Evolutionary conservation across 768 basidiomycete species (phyloP).

Genomic region (Tricholoma sp.): DNA sequence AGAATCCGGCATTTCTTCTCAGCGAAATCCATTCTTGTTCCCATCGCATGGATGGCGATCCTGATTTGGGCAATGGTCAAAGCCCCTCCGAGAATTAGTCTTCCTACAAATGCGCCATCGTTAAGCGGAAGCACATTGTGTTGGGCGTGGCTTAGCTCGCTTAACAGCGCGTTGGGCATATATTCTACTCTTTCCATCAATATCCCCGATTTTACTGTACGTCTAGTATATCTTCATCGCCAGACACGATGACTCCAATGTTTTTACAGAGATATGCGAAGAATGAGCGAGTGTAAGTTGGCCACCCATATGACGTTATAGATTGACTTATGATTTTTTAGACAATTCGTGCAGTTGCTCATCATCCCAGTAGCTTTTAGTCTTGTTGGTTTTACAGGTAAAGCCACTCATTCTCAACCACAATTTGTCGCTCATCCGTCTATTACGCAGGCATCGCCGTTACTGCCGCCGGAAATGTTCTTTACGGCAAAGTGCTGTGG

Average conservation of each 20-base stretch:
- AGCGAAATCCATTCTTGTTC: slow-evolving; percentile 61
- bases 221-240: slow-evolving; percentile 2
- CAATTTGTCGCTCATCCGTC: background rate
- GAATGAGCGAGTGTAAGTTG: slow-evolving; percentile 51
- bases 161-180: slow-evolving; percentile 75
- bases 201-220: slow-evolving; percentile 77
- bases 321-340: slow-evolving; percentile 16
- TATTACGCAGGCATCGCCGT: slow-evolving; percentile 57
- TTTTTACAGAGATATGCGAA: slow-evolving; percentile 62
- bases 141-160: slow-evolving; percentile 76
- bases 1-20: slow-evolving; percentile 74
- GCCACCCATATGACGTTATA: background rate
- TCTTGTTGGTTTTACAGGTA: slow-evolving; percentile 65
- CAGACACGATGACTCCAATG: background rate
- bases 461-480: slow-evolving; percentile 65
- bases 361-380: slow-evolving; percentile 79
- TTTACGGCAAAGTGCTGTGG: slow-evolving; percentile 68
- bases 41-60: slow-evolving; percentile 62
- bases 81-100: slow-evolving; percentile 55
- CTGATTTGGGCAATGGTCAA: slow-evolving; percentile 77
- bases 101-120: slow-evolving; percentile 47
- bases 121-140: slow-evolving; percentile 49
- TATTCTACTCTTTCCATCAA: slow-evolving; percentile 74
- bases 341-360: slow-evolving; percentile 69
- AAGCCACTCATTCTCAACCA: background rate